A percentile compares a stretch with the other conserved stretches of the same genome.
These are phyloP conservation scores for Leishmania gerbilli DNA, from an alignment of 208 protist species.

Conservation along the genomic window DNA sequence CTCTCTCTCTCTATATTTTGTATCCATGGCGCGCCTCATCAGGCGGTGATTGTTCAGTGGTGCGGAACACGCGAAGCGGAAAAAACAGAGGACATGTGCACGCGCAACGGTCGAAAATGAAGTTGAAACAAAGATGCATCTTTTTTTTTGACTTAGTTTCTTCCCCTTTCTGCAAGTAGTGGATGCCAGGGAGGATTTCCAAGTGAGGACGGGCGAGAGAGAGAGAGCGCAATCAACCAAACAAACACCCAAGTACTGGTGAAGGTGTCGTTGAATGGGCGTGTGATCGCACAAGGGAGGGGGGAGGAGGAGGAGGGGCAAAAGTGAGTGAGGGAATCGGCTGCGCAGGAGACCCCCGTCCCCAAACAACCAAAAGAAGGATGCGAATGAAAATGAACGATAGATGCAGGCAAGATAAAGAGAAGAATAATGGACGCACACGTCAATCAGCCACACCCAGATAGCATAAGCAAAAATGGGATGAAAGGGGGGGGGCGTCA, in stretches of 20 bases:
- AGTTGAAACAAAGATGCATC: neutral
- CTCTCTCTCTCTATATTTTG: neutral
- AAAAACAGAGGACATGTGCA: neutral
- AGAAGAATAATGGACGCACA: neutral
- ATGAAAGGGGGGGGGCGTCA: neutral
- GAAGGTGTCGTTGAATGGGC: too few relatives aligned
- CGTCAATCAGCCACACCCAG: neutral
- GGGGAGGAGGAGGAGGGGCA: too few relatives aligned
- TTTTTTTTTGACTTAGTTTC: neutral
- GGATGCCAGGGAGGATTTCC: neutral
- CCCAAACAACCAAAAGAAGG: neutral
- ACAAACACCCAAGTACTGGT: neutral
- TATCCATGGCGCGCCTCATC: neutral
- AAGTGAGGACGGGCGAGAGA: neutral
- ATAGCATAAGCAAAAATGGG: neutral
- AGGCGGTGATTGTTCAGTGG: neutral
- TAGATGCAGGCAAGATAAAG: neutral
- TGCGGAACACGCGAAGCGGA: neutral
- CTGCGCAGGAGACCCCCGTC: neutral
- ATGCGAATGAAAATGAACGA: neutral
- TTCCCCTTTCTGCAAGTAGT: neutral
- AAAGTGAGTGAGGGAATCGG: neutral
- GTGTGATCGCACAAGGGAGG: neutral
- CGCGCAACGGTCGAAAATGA: neutral
- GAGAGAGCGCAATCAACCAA: neutral